Conservation (phyloP, 192 early-diverging fungal genomes). For the Linnemannia schmuckeri region DNA sequence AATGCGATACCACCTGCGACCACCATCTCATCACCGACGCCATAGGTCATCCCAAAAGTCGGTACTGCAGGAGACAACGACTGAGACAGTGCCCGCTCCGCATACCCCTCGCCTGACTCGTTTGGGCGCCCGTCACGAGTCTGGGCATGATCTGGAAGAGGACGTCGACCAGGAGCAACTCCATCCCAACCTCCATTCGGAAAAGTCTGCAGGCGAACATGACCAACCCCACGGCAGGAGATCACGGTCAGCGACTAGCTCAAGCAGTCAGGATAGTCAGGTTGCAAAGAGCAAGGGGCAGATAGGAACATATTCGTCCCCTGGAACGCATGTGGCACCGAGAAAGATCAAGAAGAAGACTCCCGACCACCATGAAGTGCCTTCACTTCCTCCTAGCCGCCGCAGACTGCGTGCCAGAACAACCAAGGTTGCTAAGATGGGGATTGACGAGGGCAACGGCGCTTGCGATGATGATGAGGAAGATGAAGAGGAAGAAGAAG, state of each 20-base stretch:
- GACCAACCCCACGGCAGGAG: slow-evolving; percentile 26
- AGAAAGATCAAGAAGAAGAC: slow-evolving; percentile 46
- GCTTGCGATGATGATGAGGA: slow-evolving; percentile 38
- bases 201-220: slow-evolving; percentile 8
- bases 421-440: slow-evolving; percentile 56
- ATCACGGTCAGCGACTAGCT: slow-evolving; percentile 46
- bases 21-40: slow-evolving; percentile 38
- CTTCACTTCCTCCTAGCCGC: slow-evolving; percentile 40
- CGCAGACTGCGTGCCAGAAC: slow-evolving; percentile 48
- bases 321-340: slow-evolving; percentile 25
- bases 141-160: slow-evolving; percentile 45
- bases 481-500: slow-evolving; percentile 44
- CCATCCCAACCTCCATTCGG: slow-evolving; percentile 16
- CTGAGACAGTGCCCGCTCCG: background rate
- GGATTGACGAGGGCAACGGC: slow-evolving; percentile 33
- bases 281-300: slow-evolving; percentile 14
- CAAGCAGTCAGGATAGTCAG: slow-evolving; percentile 48
- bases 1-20: slow-evolving; percentile 38
- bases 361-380: slow-evolving; percentile 32
- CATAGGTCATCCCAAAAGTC: slow-evolving; percentile 28
- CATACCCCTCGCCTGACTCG: slow-evolving; percentile 49
- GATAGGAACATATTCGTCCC: slow-evolving; percentile 12
- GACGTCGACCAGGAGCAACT: slow-evolving; percentile 30
- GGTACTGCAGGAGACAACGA: background rate
- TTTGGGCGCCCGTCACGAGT: slow-evolving; percentile 52